These are phyloP conservation scores for Tagetes erecta DNA, from an alignment of 129 eudicot genomes.

Conservation along the genomic window DNA sequence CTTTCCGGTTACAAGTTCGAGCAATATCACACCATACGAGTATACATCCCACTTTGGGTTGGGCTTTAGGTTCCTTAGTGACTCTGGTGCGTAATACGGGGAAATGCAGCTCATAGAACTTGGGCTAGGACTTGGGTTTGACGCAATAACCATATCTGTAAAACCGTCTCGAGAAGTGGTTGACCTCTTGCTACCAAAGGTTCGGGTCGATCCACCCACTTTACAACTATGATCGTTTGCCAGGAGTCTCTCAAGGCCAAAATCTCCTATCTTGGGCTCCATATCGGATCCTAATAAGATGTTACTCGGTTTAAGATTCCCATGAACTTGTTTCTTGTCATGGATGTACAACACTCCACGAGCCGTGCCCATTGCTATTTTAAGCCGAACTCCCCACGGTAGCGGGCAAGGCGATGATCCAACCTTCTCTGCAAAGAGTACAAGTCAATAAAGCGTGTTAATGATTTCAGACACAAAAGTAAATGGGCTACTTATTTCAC, in stretches of 20 bases:
- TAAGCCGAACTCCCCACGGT: constrained; percentile 88
- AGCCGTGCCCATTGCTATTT: constrained; percentile 89
- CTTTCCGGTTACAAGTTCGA: constrained; percentile 80
- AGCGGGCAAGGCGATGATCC: constrained; percentile 90
- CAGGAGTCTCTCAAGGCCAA: constrained; percentile 84
- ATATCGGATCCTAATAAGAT: constrained; percentile 72
- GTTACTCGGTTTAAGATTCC: constrained; percentile 90
- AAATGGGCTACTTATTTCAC: neutral
- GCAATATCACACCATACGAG: constrained; percentile 87
- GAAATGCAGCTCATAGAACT: constrained; percentile 63
- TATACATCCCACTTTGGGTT: constrained; percentile 86
- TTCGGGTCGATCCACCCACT: constrained; percentile 70
- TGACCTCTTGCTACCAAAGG: constrained; percentile 88
- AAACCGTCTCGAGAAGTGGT: constrained; percentile 83
- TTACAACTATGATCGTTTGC: constrained; percentile 60
- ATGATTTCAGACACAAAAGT: neutral
- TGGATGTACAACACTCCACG: constrained; percentile 86
- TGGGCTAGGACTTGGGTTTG: constrained; percentile 83
- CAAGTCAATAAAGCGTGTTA: constrained; percentile 17
- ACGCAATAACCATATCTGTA: constrained; percentile 46
- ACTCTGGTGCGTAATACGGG: constrained; percentile 90
- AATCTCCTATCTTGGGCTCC: constrained; percentile 96
- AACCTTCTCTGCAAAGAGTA: constrained; percentile 55
- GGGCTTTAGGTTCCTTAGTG: constrained; percentile 79
- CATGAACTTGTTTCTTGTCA: constrained; percentile 91